Base-by-base conservation (phyloP, 2,329 filamentous ascomycete species). In the Gaeumannomyces sp. region DNA sequence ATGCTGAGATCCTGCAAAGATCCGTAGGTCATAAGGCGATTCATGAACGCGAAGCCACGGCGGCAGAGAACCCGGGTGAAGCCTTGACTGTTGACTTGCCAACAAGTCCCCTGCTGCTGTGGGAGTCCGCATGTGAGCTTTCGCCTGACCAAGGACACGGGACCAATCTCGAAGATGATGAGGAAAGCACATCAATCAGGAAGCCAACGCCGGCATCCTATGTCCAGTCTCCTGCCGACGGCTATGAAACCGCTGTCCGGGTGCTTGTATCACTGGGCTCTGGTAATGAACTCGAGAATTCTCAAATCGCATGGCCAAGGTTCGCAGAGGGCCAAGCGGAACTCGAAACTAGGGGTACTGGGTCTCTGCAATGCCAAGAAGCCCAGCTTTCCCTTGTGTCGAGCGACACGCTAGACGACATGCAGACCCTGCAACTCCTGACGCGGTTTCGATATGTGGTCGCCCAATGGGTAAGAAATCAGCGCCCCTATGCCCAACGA, bases 381-480 rank as follows among this genome's bases (percentile, higher is more conserved):
- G 4, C 25, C 11, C 57, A 11, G 27, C 27, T 16, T 29, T 3
- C 25, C 4, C 2, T 2, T 19, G 13, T 16, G 11, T 25, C 57
- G n/a, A 59, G 27, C 57, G 27, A 45, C 22, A 56, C 6, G 25
- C 1, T n/a, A 45, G 60, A 53, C 35, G 38, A 29, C 16, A 50
- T 14, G 60, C 45, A n/a, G 38, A 62, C 38, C 14, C n/a, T 62
- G 60, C 70, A 72, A 33, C 67, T 80, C 1, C 64, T 81, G 16
- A 74, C 77, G n/a, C 73, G 79, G 64, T 81, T 79, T 64, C 72
- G 77, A 59, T 81, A 81, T 63, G 73, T 78, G 57, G 73, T 81
- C 38, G 78, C 79, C 7, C 76, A 78, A 27, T 81, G 79, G 78
- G 79, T 80, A 71, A 63, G 74, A 71, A 0, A 35, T 3, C 28